Conservation (phyloP, 139 green algal genomes). For the Tetratostichococcus sp. region DNA sequence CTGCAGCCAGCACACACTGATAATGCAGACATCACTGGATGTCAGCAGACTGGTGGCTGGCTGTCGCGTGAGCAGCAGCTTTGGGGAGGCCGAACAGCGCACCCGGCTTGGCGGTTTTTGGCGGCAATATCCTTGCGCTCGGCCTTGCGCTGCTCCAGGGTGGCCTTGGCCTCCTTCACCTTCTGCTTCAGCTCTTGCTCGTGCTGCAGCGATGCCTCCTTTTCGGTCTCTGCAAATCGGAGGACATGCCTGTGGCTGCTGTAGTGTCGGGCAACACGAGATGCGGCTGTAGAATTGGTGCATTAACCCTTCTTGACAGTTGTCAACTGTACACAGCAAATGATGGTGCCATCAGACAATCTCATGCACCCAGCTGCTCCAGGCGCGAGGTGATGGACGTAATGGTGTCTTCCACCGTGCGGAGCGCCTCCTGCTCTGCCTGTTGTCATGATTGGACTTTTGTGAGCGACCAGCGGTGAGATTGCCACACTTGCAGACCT, state of each 20-base stretch:
- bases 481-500: too few relatives aligned
- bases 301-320: too few relatives aligned
- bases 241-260: too few relatives aligned
- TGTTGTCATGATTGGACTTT: too few relatives aligned
- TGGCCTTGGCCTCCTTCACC: conserved; percentile 5
- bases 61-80: too few relatives aligned
- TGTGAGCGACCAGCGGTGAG: too few relatives aligned
- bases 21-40: too few relatives aligned
- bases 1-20: too few relatives aligned
- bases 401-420: conserved; percentile 25
- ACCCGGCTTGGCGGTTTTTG: conserved; percentile 6
- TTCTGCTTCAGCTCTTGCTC: neutral
- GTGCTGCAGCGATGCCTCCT: neutral
- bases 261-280: too few relatives aligned
- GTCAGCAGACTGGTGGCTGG: too few relatives aligned
- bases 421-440: conserved; percentile 46
- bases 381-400: conserved; percentile 38
- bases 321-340: too few relatives aligned
- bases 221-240: conserved; percentile 1
- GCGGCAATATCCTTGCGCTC: neutral
- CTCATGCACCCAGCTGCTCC: conserved; percentile 17
- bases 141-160: neutral
- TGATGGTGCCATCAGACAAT: neutral
- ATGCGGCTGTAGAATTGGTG: too few relatives aligned
- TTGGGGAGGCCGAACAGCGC: neutral